Conservation (phyloP, 805 yeast genomes). For the Pichia heedii region DNA sequence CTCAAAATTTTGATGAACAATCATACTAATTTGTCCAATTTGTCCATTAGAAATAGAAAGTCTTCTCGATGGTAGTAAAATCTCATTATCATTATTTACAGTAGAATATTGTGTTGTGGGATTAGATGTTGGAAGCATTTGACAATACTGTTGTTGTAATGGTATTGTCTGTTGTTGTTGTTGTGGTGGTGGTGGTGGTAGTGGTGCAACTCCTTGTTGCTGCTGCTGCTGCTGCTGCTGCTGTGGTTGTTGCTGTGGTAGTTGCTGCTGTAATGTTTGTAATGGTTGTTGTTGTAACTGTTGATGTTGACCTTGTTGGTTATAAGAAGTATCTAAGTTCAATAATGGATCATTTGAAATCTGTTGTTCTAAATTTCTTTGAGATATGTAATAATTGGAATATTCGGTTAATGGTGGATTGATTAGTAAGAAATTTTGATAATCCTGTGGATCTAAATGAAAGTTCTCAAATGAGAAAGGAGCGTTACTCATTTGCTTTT, state of each 20-base stretch:
- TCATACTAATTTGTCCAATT: slow-evolving; percentile 54
- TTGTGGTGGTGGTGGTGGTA: not conserved
- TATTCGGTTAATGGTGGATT: slow-evolving; percentile 30
- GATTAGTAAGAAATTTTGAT: slow-evolving; percentile 27
- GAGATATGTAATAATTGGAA: slow-evolving; percentile 12
- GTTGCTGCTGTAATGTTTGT: not conserved
- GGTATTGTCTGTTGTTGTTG: not conserved
- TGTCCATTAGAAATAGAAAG: slow-evolving; percentile 81
- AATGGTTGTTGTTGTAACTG: not conserved
- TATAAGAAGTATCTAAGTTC: not conserved
- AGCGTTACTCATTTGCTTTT: not conserved
- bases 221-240: not conserved
- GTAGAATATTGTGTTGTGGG: no score
- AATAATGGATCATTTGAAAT: not conserved
- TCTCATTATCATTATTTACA: slow-evolving; percentile 4
- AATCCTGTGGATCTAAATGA: slow-evolving; percentile 28
- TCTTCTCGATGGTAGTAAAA: slow-evolving; percentile 40
- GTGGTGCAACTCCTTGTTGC: no score
- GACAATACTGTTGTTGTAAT: not conserved
- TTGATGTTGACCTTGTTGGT: no score
- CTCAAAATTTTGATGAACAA: slow-evolving; percentile 16
- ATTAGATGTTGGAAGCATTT: no score
- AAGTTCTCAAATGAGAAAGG: slow-evolving; percentile 18
- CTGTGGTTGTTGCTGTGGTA: not conserved
- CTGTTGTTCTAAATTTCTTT: not conserved